These are phyloP conservation scores for Gossypium sturtianum DNA, from an alignment of 345 rosid species.

Conservation along the genomic window DNA sequence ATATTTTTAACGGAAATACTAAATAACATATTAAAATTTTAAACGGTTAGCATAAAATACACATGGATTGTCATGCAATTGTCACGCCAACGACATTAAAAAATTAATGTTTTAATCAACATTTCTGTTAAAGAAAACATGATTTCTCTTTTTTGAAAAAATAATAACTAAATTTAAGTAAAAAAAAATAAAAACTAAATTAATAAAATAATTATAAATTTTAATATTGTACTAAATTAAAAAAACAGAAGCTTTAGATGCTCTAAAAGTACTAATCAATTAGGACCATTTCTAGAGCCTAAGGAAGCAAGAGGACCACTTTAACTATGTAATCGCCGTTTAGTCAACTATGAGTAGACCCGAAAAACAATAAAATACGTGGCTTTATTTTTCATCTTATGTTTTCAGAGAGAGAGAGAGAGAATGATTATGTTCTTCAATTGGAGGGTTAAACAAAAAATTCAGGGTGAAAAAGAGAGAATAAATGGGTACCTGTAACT, in stretches of 20 bases:
- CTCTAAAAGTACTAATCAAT: background rate
- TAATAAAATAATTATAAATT: no score
- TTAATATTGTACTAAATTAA: no score
- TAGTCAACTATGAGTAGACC: slow-evolving; percentile 5
- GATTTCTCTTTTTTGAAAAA: no score
- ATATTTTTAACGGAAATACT: no score
- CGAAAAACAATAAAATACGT: background rate
- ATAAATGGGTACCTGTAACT: slow-evolving; percentile 49
- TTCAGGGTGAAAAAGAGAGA: background rate
- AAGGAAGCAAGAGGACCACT: slow-evolving; percentile 25
- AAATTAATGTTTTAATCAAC: no score
- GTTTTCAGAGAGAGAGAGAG: background rate
- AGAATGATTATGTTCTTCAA: background rate
- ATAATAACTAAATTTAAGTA: no score
- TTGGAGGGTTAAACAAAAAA: background rate
- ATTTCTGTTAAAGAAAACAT: no score
- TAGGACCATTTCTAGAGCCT: slow-evolving; percentile 32
- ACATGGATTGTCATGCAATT: no score
- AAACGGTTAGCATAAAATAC: no score
- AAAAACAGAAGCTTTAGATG: background rate
- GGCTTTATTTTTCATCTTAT: slow-evolving; percentile 15
- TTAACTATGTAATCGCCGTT: background rate
- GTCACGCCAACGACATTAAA: no score
- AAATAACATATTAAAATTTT: no score
- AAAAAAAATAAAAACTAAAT: no score